Base-by-base conservation (phyloP, 2,329 filamentous ascomycete genomes). In the Ceratocystiopsis brevicomis region DNA sequence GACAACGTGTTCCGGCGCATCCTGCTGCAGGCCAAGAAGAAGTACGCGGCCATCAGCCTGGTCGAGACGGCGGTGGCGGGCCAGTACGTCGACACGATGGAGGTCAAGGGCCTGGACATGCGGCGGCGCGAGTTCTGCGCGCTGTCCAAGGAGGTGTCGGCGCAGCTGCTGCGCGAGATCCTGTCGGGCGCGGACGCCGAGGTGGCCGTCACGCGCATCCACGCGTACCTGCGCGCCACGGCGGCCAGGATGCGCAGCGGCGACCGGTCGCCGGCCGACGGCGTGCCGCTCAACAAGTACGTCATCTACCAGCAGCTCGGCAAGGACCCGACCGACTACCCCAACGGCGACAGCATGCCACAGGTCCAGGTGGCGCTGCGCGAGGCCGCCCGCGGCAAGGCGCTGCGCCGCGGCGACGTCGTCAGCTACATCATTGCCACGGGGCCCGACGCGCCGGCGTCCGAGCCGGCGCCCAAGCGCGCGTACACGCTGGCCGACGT, bases 41-140 rank as follows among this genome's bases (percentile, higher is more conserved):
- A 98, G 67, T 98, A 98, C 60, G 90, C 90, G 10, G 90, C 90
- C 37, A 82, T 98, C 60, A 96, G 93, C 58, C 76, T 96, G 58
- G 76, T 90, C 8, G 83, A 95, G 54, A 70, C 82, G 18, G 70
- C 82, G 18, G 81, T 81, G 18, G 81, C 92, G 53, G 87, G 86
- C 52, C 92, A 88, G 58, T 93, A 79, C 56, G 69, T 88, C 38
- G 88, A 96, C 58, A 88, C 93, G 63, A 81, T 98, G 61, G 90
- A 98, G 59, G 83, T 98, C 56, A 98, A 98, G 63, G 90, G 90
- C 66, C 72, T 98, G 40, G 90, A 98, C 56, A 98, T 98, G 90
- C 85, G 81, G 63, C 77, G 90, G 54, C 80, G 92, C 67, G 90
- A 98, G 63, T 98, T 94, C 66, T 98, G 90, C 58, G 81, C 79